Evolutionary conservation across 73 alveolate species (phyloP).

Genomic region (Paramecium pentaurelia): DNA sequence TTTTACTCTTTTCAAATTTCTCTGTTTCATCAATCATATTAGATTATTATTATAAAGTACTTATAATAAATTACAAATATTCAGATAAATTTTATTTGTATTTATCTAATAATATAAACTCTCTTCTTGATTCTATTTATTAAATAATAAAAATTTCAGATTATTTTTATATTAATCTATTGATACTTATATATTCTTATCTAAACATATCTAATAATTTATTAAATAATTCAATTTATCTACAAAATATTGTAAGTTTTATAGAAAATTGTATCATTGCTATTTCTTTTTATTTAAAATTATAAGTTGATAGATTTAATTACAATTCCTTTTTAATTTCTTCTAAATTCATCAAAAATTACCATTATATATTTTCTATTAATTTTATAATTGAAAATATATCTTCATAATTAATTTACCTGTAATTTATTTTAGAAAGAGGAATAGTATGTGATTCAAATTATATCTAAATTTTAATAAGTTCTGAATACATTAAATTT

Average conservation of each 20-base stretch:
- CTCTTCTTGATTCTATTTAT: background rate
- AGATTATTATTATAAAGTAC: background rate
- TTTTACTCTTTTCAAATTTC: background rate
- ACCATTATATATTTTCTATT: background rate
- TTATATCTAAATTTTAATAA: background rate
- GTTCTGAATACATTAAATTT: background rate
- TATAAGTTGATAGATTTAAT: background rate
- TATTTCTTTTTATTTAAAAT: background rate
- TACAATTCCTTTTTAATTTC: background rate
- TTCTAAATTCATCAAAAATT: background rate
- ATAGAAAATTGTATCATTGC: background rate
- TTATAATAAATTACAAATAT: background rate
- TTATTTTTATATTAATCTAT: background rate
- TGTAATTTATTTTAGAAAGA: background rate
- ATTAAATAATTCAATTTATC: background rate
- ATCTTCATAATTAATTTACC: background rate
- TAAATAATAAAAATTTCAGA: background rate
- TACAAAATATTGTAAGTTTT: background rate
- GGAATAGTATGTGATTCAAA: background rate
- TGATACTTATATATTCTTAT: background rate
- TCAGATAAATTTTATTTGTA: background rate
- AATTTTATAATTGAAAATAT: background rate
- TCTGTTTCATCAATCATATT: background rate
- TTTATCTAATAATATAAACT: background rate
- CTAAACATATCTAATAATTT: background rate